These are phyloP conservation scores for Rutstroemia sp. DNA, from an alignment of 2,329 filamentous ascomycete genomes.

Conservation along the genomic window DNA sequence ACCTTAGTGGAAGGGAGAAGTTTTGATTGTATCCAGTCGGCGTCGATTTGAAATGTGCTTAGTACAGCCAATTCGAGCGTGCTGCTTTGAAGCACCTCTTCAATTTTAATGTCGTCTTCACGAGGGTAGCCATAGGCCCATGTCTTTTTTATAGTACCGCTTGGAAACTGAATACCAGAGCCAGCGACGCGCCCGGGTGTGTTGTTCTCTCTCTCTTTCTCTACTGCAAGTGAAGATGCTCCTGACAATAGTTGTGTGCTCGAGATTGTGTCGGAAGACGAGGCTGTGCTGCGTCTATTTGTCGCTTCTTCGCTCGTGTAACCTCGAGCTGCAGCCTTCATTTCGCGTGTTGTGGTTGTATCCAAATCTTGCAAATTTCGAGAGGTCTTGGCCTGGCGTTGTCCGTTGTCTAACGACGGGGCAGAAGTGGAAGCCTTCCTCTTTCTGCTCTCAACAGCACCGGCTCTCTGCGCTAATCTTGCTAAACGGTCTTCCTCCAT, in stretches of 20 bases:
- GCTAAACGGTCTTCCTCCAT: constrained; percentile 83
- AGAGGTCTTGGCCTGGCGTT: constrained; percentile 7
- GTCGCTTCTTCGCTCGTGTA: neutral
- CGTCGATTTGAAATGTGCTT: constrained; percentile 82
- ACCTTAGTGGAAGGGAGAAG: constrained; percentile 56
- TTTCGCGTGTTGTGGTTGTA: neutral
- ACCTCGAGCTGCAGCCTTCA: neutral
- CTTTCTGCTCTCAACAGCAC: constrained; percentile 32
- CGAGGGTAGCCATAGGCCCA: constrained; percentile 60
- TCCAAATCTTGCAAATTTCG: neutral
- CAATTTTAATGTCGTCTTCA: constrained; percentile 73
- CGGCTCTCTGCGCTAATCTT: constrained; percentile 38
- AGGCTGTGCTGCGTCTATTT: neutral
- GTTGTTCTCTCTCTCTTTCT: neutral
- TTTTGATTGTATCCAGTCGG: constrained; percentile 47
- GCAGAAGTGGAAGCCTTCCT: constrained; percentile 29
- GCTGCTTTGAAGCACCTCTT: constrained; percentile 72
- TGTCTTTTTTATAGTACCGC: constrained; percentile 72
- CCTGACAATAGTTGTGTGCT: neutral
- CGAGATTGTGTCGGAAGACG: neutral
- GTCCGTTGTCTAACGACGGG: constrained; percentile 2
- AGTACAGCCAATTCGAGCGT: constrained; percentile 70
- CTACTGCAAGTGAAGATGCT: neutral
- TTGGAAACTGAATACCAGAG: constrained; percentile 26
- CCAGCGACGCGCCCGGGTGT: constrained; percentile 5